phyloP scores from a whole-genome alignment of 345 rosid species.

The Firmiana major region DNA sequence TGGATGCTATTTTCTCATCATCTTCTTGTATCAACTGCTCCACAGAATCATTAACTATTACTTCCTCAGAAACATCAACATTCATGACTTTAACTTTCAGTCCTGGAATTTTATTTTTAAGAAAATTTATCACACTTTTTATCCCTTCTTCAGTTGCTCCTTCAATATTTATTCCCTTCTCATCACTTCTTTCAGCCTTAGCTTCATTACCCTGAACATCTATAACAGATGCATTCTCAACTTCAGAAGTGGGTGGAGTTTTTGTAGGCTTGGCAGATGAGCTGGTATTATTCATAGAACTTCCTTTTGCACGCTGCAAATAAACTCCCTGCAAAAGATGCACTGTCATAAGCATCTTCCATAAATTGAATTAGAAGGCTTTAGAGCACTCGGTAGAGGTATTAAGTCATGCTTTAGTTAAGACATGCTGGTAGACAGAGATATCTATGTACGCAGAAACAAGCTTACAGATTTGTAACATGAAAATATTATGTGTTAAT shows the following conservation, averaged over 20 bases:
- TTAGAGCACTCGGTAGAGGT: not conserved
- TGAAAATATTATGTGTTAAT: not conserved
- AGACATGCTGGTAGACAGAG: not conserved
- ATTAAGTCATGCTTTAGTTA: not conserved
- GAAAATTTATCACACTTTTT: conserved; percentile 82
- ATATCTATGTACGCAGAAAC: not conserved
- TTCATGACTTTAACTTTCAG: conserved; percentile 78
- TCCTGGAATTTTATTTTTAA: conserved; percentile 94
- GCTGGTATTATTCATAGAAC: conserved; percentile 31
- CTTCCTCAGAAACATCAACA: conserved; percentile 49
- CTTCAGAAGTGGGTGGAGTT: conserved; percentile 38
- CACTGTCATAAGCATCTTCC: conserved; percentile 6
- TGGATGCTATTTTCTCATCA: conserved; percentile 44
- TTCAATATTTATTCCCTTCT: conserved; percentile 58
- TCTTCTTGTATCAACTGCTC: conserved; percentile 61
- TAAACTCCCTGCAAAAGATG: conserved; percentile 62
- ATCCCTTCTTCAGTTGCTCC: conserved; percentile 91
- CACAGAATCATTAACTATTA: conserved; percentile 45
- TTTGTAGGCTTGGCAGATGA: conserved; percentile 44
- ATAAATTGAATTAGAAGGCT: not conserved
- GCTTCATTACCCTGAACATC: conserved; percentile 64
- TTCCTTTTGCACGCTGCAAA: conserved; percentile 61
- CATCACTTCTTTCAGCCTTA: conserved; percentile 57
- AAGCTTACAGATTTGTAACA: not conserved
- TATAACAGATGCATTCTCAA: conserved; percentile 40